Percentiles rank a stretch among this genome's conserved stretches.
These are phyloP conservation scores for Gossypium herbaceum DNA, from an alignment of 345 rosid species.

Conservation along the genomic window DNA sequence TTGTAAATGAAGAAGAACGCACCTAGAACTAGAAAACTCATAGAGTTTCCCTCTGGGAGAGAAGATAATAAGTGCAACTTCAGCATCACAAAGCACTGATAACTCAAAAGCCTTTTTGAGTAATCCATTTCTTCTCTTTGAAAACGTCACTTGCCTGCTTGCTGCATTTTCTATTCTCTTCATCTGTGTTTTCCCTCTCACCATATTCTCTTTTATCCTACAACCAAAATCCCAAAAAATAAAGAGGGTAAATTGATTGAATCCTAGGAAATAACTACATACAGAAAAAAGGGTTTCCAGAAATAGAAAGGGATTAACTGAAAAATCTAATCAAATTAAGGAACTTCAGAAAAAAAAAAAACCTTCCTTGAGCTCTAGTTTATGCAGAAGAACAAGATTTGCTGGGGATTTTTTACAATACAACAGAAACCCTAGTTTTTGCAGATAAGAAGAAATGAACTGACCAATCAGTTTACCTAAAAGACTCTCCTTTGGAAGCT, in stretches of 20 bases:
- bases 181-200: slow-evolving; percentile 81
- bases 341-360: neutral
- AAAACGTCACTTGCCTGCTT: slow-evolving; percentile 79
- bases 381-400: neutral
- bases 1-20: neutral
- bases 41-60: slow-evolving; percentile 66
- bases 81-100: slow-evolving; percentile 76
- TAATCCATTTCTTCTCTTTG: slow-evolving; percentile 66
- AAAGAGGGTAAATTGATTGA: neutral
- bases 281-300: neutral
- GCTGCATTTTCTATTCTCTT: slow-evolving; percentile 76
- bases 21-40: slow-evolving; percentile 67
- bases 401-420: neutral
- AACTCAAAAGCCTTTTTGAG: slow-evolving; percentile 80
- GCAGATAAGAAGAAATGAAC: slow-evolving; percentile 3
- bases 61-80: slow-evolving; percentile 71
- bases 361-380: neutral
- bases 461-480: neutral
- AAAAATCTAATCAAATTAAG: neutral
- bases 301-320: slow-evolving; percentile 12
- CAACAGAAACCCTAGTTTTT: slow-evolving; percentile 47
- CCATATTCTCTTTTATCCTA: slow-evolving; percentile 34
- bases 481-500: slow-evolving; percentile 4
- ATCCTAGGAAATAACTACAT: neutral
- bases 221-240: neutral